phyloP scores from a whole-genome alignment of 768 basidiomycete genomes.

The Suillus cothurnatus region DNA sequence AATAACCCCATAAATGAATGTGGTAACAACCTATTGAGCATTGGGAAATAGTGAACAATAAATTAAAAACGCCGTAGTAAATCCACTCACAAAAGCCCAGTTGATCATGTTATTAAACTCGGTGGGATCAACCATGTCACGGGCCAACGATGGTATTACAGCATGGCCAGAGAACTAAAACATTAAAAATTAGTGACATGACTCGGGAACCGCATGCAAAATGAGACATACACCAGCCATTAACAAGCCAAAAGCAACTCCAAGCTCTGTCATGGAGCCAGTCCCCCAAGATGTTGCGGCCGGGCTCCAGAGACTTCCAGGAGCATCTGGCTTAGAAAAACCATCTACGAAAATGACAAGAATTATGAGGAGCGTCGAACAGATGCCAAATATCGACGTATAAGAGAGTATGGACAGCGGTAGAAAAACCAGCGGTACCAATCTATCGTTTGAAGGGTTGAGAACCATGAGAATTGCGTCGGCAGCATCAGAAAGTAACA shows the following conservation, averaged over 20 bases:
- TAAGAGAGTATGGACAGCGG: constrained; percentile 87
- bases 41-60: background rate
- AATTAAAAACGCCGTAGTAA: background rate
- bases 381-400: constrained; percentile 83
- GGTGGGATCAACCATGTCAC: constrained; percentile 85
- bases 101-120: constrained; percentile 84
- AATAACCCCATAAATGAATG: constrained; percentile 63
- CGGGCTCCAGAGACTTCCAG: constrained; percentile 81
- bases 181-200: background rate
- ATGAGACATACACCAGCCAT: constrained; percentile 77
- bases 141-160: constrained; percentile 85
- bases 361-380: constrained; percentile 76
- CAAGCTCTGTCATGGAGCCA: constrained; percentile 56
- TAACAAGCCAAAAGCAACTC: constrained; percentile 84
- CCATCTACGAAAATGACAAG: constrained; percentile 84
- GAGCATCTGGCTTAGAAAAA: constrained; percentile 64
- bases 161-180: constrained; percentile 89
- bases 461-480: background rate
- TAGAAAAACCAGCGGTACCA: constrained; percentile 84
- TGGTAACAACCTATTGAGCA: constrained; percentile 55
- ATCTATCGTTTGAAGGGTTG: constrained; percentile 32
- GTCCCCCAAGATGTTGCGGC: constrained; percentile 67
- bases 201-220: background rate
- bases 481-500: constrained; percentile 5
- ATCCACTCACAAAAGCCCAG: constrained; percentile 73